phyloP scores from a whole-genome alignment of 495 filamentous ascomycete genomes.

The Haplographium delicatum region DNA sequence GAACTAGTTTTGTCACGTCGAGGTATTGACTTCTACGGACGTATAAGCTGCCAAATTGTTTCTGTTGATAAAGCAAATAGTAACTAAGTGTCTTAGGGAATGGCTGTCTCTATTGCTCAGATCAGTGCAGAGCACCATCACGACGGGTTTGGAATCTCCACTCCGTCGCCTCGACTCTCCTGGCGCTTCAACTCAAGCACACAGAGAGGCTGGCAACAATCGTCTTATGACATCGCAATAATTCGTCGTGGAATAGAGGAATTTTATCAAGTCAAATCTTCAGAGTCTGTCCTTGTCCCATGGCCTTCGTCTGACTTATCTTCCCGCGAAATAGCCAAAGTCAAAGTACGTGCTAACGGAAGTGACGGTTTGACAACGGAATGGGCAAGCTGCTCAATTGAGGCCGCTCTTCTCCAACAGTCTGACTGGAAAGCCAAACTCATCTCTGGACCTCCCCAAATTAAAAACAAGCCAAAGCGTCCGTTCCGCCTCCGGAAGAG shows the following conservation, averaged over 20 bases:
- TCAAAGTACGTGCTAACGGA: constrained; percentile 31
- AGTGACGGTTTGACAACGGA: constrained; percentile 18
- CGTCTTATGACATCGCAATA: constrained; percentile 33
- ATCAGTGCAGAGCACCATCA: constrained; percentile 18
- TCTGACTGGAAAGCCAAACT: constrained; percentile 38
- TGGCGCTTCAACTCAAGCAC: constrained; percentile 8
- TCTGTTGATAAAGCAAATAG: no score
- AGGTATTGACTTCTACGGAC: no score
- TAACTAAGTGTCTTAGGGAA: no score
- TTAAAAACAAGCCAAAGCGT: constrained; percentile 22
- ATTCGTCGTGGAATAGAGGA: not conserved
- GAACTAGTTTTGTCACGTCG: no score
- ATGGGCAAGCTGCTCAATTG: constrained; percentile 30
- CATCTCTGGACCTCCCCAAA: constrained; percentile 27
- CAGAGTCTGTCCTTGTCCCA: constrained; percentile 34
- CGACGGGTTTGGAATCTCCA: constrained; percentile 10
- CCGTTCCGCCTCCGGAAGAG: constrained; percentile 4
- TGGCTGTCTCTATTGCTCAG: no score
- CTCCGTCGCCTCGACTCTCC: constrained; percentile 12
- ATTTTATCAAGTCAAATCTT: not conserved
- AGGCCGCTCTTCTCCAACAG: constrained; percentile 32
- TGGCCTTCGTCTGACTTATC: constrained; percentile 39
- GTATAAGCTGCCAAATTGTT: no score
- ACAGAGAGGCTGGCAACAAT: constrained; percentile 29
- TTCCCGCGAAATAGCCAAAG: constrained; percentile 34